Evolutionary conservation across 2,329 filamentous ascomycete genomes (phyloP), one percentile per base, ranked within the genome.

Genomic region (Pseudohalonectria lignicola): DNA sequence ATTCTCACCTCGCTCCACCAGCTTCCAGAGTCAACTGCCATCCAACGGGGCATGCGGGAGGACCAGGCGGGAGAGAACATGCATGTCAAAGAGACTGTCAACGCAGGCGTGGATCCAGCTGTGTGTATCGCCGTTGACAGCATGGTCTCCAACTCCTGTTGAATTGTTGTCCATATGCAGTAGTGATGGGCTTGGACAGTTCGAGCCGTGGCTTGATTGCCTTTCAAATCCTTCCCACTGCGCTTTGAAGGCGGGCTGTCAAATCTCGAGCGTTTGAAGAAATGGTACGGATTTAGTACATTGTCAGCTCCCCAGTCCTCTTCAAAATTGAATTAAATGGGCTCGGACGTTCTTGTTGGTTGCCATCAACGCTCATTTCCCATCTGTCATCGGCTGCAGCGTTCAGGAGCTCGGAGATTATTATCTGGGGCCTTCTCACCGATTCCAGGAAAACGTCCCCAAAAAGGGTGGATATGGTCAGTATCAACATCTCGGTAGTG

Each of bases 381-480:
- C 39, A 47, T 49, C 36, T 45, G 36, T 43, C 31, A 41, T 40
- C 40, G 39, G 35, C 47, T 49, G 47, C 48, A 47, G 18, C 45
- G 43, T 42, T 48, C 47, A 50, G 48, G 48, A 45, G 48, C 39
- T 38, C 48, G 47, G 47, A 50, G 37, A 50, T 50, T 50, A 45
- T 46, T 37, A 17, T 29, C 17, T 29, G 16, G 20, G 23, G 34
- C 29, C 35, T 23, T 9, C 13, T 19, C 29, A 13, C 17, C 13
- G 18, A 18, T 32, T 28, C 28, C 23, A 36, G 16, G 21, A 21
- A 32, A 8, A 32, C 8, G 8, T n/a, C n/a, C 23, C n/a, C n/a
- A n/a, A n/a, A n/a, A 26, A 26, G 8, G 12, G 23, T 26, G 23
- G 23, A 26, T 7, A 26, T 26, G 8, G 23, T 12, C 8, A 26